Conservation (phyloP, 2,329 filamentous ascomycete species). For the Penicillium sp. region DNA sequence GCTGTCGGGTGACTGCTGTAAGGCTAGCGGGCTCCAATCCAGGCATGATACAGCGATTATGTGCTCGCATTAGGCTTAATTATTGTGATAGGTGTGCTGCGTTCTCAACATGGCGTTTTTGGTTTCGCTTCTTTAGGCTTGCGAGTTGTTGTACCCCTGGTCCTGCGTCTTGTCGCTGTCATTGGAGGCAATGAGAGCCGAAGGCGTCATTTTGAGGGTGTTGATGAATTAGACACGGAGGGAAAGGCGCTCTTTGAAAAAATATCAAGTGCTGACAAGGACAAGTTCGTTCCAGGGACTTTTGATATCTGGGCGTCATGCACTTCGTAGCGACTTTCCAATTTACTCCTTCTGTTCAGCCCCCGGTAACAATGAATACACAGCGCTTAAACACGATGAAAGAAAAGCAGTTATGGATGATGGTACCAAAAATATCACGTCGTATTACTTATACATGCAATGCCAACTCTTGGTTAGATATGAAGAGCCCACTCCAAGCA, state of each 20-base stretch:
- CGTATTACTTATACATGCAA: conserved; percentile 9
- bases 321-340: background rate
- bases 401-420: background rate
- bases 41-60: background rate
- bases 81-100: background rate
- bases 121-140: background rate
- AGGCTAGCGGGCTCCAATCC: background rate
- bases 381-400: background rate
- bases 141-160: background rate
- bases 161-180: background rate
- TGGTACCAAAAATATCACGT: background rate
- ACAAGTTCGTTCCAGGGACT: background rate
- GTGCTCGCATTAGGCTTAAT: background rate
- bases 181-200: background rate
- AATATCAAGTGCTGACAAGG: background rate
- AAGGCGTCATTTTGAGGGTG: background rate
- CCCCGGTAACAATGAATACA: background rate
- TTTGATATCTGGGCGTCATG: background rate
- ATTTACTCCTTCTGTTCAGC: background rate
- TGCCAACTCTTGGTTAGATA: background rate
- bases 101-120: background rate
- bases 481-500: background rate
- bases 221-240: background rate
- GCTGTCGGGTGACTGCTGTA: background rate
- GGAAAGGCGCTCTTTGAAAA: background rate